These are phyloP conservation scores for Ananas comosus DNA, from an alignment of 176 grass and related monocot species.

Conservation along the genomic window DNA sequence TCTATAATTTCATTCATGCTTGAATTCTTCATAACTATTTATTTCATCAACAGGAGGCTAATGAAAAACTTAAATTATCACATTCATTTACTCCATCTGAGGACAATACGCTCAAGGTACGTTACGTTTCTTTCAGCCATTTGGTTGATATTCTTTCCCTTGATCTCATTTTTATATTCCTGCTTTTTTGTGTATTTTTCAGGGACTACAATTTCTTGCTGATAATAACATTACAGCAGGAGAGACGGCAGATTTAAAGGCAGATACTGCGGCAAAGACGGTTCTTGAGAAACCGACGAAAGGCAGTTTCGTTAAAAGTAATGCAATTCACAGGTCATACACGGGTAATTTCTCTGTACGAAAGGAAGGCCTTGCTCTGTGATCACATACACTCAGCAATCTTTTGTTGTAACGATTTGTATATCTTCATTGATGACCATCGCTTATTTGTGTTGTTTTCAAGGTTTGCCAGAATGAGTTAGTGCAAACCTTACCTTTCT, in stretches of 20 bases:
- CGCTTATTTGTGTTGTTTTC: too few relatives aligned
- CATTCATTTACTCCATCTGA: slow-evolving; percentile 35
- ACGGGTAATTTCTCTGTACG: slow-evolving; percentile 41
- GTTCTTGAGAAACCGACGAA: slow-evolving; percentile 44
- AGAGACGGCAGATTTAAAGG: slow-evolving; percentile 21
- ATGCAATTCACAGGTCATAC: slow-evolving; percentile 50
- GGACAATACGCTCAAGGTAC: slow-evolving; percentile 53
- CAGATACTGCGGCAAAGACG: slow-evolving; percentile 11
- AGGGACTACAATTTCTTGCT: slow-evolving; percentile 52
- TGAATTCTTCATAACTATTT: slow-evolving; percentile 11
- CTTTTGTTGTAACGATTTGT: slow-evolving; percentile 3
- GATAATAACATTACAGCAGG: slow-evolving; percentile 34
- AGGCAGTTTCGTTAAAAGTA: slow-evolving; percentile 13
- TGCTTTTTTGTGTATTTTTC: neutral
- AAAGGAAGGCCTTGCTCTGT: slow-evolving; percentile 56
- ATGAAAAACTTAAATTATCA: slow-evolving; percentile 59
- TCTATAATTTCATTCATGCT: neutral
- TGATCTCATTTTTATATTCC: neutral
- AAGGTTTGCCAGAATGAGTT: too few relatives aligned
- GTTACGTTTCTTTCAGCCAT: neutral
- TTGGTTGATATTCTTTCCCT: neutral
- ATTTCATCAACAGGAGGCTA: slow-evolving; percentile 47
- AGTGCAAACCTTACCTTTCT: too few relatives aligned
- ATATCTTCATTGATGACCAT: neutral
- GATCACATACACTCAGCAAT: neutral